Percentiles rank a stretch among this genome's conserved stretches.
These are phyloP conservation scores for Aspergillus sergii DNA, from an alignment of 2,329 filamentous ascomycete species.

Conservation along the genomic window DNA sequence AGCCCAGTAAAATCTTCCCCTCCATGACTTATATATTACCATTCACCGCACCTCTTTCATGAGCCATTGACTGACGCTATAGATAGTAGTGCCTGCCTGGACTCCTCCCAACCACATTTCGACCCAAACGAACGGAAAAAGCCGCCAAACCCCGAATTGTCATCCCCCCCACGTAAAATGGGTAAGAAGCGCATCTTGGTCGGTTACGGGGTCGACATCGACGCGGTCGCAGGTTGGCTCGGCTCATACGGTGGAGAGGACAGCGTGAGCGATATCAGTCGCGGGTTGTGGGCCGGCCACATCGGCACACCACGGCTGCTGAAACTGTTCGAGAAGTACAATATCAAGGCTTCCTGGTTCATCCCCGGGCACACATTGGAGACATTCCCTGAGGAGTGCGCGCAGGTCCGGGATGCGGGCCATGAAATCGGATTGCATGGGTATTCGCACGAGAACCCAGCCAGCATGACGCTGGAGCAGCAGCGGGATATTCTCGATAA, in stretches of 20 bases:
- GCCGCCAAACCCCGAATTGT: too few relatives aligned
- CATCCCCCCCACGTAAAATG: slow-evolving; percentile 14
- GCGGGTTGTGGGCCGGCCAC: slow-evolving; percentile 71
- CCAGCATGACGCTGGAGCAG: slow-evolving; percentile 72
- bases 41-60: too few relatives aligned
- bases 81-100: too few relatives aligned
- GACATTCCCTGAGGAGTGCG: slow-evolving; percentile 68
- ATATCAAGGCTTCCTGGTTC: slow-evolving; percentile 70
- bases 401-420: slow-evolving; percentile 62
- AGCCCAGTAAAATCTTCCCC: too few relatives aligned
- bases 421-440: slow-evolving; percentile 71
- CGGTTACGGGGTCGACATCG: slow-evolving; percentile 71
- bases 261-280: slow-evolving; percentile 70
- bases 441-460: slow-evolving; percentile 74
- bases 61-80: too few relatives aligned
- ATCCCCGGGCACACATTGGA: slow-evolving; percentile 66
- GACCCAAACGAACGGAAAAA: too few relatives aligned
- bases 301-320: slow-evolving; percentile 67
- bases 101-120: too few relatives aligned
- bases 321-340: slow-evolving; percentile 71
- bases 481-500: slow-evolving; percentile 77
- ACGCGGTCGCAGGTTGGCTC: slow-evolving; percentile 76
- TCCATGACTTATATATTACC: too few relatives aligned
- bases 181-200: slow-evolving; percentile 56
- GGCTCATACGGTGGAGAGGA: slow-evolving; percentile 76